These are phyloP conservation scores for Gossypium mustelinum DNA, from an alignment of 345 rosid species.

Conservation along the genomic window DNA sequence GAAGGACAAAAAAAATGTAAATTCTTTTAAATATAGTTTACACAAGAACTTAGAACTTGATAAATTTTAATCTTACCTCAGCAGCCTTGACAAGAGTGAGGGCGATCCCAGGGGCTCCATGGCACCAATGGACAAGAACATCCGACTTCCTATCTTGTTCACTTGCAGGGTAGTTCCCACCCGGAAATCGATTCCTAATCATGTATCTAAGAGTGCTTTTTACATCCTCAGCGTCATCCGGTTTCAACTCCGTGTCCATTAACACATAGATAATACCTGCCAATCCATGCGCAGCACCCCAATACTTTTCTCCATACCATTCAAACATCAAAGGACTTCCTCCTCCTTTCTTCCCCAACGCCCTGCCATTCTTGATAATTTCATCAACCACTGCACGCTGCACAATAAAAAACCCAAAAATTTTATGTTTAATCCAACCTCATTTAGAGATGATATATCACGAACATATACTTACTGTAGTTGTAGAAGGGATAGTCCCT, in stretches of 20 bases:
- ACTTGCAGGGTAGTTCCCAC: slow-evolving; percentile 60
- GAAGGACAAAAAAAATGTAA: not conserved
- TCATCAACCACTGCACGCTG: slow-evolving; percentile 47
- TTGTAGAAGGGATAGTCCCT: slow-evolving; percentile 39
- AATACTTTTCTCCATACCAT: slow-evolving; percentile 63
- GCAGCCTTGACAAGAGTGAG: slow-evolving; percentile 66
- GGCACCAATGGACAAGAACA: slow-evolving; percentile 71
- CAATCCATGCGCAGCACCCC: slow-evolving; percentile 82
- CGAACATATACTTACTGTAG: slow-evolving; percentile 38
- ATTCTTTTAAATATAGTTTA: not conserved
- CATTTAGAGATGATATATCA: not conserved
- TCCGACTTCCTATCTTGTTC: slow-evolving; percentile 41
- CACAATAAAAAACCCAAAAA: slow-evolving; percentile 8
- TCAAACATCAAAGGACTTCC: slow-evolving; percentile 59
- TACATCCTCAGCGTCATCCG: slow-evolving; percentile 58
- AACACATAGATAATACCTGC: slow-evolving; percentile 64
- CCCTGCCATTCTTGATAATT: slow-evolving; percentile 48
- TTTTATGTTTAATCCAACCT: not conserved
- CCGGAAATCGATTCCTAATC: slow-evolving; percentile 46
- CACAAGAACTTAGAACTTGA: not conserved
- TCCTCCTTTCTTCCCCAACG: slow-evolving; percentile 29
- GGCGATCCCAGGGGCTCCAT: slow-evolving; percentile 71
- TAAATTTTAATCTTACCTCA: slow-evolving; percentile 36
- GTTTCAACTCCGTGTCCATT: slow-evolving; percentile 58
- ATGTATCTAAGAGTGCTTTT: slow-evolving; percentile 50